Conservation (phyloP, 495 filamentous ascomycete species). For the Tuber magnatum region DNA sequence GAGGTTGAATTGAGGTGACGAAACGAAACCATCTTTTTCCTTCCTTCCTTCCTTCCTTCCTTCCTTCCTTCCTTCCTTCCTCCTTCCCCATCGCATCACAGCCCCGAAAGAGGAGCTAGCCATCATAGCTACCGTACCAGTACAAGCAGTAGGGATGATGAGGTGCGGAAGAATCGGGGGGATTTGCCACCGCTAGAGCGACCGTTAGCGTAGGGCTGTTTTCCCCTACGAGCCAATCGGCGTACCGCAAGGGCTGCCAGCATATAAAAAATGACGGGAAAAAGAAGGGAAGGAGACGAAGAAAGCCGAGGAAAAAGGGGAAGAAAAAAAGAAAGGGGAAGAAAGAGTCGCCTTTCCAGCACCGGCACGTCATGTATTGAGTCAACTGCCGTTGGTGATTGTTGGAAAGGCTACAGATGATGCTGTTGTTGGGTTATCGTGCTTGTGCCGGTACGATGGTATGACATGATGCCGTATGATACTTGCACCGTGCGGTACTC, state of each 20-base stretch:
- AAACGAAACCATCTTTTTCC: neutral
- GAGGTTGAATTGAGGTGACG: neutral
- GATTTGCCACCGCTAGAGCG: neutral
- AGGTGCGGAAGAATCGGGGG: neutral
- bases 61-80: neutral
- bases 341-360: neutral
- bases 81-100: neutral
- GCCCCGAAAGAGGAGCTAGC: neutral
- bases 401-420: conserved; percentile 1
- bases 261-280: conserved; percentile 6
- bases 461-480: too few relatives aligned
- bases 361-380: neutral
- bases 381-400: neutral
- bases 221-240: neutral
- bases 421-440: neutral
- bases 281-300: conserved; percentile 2
- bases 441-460: neutral
- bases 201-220: conserved; percentile 3
- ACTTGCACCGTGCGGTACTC: neutral
- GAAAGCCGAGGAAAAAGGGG: neutral
- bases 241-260: neutral
- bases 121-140: neutral
- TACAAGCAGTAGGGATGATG: neutral
- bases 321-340: neutral
- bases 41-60: neutral